These are phyloP conservation scores for Lyophyllum decastes DNA, from an alignment of 768 basidiomycete species.

Conservation along the genomic window DNA sequence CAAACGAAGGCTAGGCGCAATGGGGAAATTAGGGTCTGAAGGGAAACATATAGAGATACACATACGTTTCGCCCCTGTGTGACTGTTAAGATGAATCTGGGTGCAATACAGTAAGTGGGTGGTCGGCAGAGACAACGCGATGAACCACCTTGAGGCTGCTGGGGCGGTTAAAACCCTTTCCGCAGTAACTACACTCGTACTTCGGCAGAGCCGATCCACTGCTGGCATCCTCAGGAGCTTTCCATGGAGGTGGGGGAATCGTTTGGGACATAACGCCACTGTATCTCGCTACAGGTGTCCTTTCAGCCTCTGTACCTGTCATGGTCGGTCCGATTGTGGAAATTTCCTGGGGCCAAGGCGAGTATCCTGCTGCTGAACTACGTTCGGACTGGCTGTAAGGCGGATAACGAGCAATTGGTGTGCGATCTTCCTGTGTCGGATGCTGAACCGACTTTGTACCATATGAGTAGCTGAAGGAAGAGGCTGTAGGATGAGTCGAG, in stretches of 20 bases:
- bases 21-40: conserved; percentile 13
- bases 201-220: conserved; percentile 41
- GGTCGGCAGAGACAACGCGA: conserved; percentile 11
- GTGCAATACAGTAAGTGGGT: conserved; percentile 8
- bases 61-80: conserved; percentile 85
- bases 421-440: background rate
- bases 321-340: conserved; percentile 2
- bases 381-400: background rate
- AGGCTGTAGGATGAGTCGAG: background rate
- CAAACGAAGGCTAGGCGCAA: conserved; percentile 65
- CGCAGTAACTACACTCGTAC: conserved; percentile 79
- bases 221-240: conserved; percentile 7
- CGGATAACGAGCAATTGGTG: background rate
- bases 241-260: background rate
- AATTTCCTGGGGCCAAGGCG: conserved; percentile 10
- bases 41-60: conserved; percentile 15
- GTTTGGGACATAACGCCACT: conserved; percentile 1
- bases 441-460: background rate
- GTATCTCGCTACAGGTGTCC: conserved; percentile 14
- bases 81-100: conserved; percentile 83
- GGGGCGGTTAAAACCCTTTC: conserved; percentile 80
- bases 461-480: background rate
- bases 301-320: conserved; percentile 13
- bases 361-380: background rate
- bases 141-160: conserved; percentile 74